These are phyloP conservation scores for Cardamine chenopodiifolia DNA, from an alignment of 345 rosid genomes.

Conservation along the genomic window DNA sequence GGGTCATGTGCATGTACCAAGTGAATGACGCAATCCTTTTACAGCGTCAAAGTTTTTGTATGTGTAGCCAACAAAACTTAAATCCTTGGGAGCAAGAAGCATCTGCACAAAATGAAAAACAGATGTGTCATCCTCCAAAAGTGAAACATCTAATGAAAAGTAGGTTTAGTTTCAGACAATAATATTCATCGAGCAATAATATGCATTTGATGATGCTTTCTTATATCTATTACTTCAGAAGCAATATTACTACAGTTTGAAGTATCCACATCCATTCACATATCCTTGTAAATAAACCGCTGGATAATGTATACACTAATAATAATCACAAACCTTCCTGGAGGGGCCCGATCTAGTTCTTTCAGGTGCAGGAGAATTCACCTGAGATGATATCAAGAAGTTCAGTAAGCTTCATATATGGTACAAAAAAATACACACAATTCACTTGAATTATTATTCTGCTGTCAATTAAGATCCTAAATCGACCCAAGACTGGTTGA, in stretches of 20 bases:
- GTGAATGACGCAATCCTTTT: slow-evolving; percentile 64
- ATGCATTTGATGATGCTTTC: slow-evolving; percentile 13
- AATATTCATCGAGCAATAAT: neutral
- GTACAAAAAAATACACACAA: neutral
- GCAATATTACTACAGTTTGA: slow-evolving; percentile 4
- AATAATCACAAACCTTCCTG: slow-evolving; percentile 67
- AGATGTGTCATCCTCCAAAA: slow-evolving; percentile 13
- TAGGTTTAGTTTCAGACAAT: neutral
- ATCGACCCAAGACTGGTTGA: neutral
- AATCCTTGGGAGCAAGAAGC: slow-evolving; percentile 81
- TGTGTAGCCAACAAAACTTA: slow-evolving; percentile 95
- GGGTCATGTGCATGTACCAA: slow-evolving; percentile 52
- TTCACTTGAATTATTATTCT: neutral
- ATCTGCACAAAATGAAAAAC: slow-evolving; percentile 54
- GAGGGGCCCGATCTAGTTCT: slow-evolving; percentile 77
- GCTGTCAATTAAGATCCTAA: neutral
- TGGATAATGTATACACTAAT: slow-evolving; percentile 9
- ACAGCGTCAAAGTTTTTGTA: slow-evolving; percentile 97
- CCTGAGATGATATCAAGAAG: slow-evolving; percentile 47
- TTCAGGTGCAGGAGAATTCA: slow-evolving; percentile 72
- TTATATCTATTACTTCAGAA: slow-evolving; percentile 7
- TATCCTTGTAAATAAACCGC: slow-evolving; percentile 11
- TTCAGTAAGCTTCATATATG: slow-evolving; percentile 16
- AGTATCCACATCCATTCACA: slow-evolving; percentile 7
- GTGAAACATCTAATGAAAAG: neutral